Evolutionary conservation across 2,329 filamentous ascomycete genomes (phyloP).

Genomic region (Emergomyces africanus): DNA sequence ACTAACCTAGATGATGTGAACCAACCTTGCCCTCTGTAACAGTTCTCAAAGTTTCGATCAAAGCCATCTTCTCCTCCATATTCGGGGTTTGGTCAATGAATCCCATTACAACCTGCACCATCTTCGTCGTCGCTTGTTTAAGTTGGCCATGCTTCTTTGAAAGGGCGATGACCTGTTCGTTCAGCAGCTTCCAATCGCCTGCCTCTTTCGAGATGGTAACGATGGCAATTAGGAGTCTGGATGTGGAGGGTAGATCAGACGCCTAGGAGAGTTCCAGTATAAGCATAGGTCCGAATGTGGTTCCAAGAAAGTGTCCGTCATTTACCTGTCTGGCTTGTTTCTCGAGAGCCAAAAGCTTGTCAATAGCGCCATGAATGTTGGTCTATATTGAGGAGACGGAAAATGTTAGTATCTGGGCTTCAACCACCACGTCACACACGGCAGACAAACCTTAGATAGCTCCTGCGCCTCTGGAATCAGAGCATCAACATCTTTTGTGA

Average conservation of each 20-base stretch:
- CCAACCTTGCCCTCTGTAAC: constrained; percentile 88
- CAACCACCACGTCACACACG: neutral
- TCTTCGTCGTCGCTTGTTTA: constrained; percentile 96
- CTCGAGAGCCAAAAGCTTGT: constrained; percentile 83
- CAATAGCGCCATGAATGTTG: constrained; percentile 75
- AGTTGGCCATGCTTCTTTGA: constrained; percentile 99
- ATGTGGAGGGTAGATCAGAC: constrained; percentile 91
- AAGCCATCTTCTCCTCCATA: constrained; percentile 74
- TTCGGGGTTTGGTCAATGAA: constrained; percentile 81
- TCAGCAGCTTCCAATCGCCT: constrained; percentile 86
- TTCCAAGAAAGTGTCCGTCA: constrained; percentile 3
- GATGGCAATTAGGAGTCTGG: constrained; percentile 72
- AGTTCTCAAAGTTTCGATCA: constrained; percentile 89
- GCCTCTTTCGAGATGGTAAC: constrained; percentile 90
- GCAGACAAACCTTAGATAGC: constrained; percentile 59
- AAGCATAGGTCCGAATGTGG: constrained; percentile 2
- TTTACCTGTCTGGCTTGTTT: constrained; percentile 92
- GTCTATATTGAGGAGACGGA: constrained; percentile 17
- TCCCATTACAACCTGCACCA: constrained; percentile 92
- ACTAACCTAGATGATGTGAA: neutral
- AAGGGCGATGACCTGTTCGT: constrained; percentile 87
- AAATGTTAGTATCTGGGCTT: constrained; percentile 6
- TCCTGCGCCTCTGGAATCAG: constrained; percentile 82
- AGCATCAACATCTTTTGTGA: constrained; percentile 88
- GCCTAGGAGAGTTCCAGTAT: constrained; percentile 42